Conservation (phyloP, 75 land plant genomes). For the Pinus tabuliformis region DNA sequence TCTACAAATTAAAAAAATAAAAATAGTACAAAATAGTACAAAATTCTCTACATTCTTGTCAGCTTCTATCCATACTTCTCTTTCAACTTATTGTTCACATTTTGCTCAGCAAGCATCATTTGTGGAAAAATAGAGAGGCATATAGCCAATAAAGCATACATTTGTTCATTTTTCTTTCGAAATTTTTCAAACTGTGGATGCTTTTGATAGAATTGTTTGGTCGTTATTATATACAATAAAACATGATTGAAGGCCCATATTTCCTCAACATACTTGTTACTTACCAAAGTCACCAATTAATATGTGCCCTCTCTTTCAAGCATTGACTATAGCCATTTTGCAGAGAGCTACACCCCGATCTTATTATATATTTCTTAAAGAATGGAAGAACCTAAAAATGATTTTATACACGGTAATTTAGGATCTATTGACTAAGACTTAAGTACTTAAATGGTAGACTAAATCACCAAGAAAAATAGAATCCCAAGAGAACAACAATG, state of each 20-base stretch:
- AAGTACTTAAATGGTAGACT: too few species aligned
- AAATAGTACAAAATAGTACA: not conserved
- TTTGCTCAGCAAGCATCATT: conserved; percentile 83
- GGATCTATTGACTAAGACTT: too few species aligned
- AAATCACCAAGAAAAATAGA: too few species aligned
- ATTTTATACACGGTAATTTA: too few species aligned
- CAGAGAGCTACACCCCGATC: not conserved
- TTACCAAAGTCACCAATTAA: conserved; percentile 1
- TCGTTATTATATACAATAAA: conserved; percentile 77
- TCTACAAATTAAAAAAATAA: not conserved
- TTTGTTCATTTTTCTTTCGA: conserved; percentile 92
- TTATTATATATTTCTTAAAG: not conserved
- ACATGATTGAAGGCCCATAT: conserved; percentile 82
- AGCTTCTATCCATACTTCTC: conserved; percentile 95
- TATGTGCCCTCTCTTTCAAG: not conserved
- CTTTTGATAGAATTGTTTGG: conserved; percentile 86
- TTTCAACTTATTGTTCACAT: conserved; percentile 73
- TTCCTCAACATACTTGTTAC: conserved; percentile 75
- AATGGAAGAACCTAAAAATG: not conserved
- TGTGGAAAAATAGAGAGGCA: conserved; percentile 90
- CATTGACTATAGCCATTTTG: not conserved
- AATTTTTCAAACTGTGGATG: conserved; percentile 93
- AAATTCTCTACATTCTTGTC: conserved; percentile 70
- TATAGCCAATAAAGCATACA: conserved; percentile 91
- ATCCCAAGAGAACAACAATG: too few species aligned